A percentile compares a stretch with the other conserved stretches of the same genome.
phyloP scores from a whole-genome alignment of 1,284 basidiomycete species.

The Leccinum angustisporum region DNA sequence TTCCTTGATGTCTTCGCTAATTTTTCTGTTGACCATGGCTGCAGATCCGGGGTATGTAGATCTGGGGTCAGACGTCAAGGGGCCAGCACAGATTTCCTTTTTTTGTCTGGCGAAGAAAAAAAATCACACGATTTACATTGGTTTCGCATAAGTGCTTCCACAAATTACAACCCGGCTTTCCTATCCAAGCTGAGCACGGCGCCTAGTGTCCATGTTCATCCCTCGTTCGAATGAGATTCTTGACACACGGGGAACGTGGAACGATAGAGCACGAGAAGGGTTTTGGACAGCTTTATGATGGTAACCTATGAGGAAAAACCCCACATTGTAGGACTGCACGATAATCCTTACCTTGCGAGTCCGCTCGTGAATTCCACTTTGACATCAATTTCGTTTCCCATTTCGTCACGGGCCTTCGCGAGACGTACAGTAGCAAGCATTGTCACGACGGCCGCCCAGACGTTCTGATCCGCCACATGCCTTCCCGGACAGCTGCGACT shows the following conservation, averaged over 20 bases:
- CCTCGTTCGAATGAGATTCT: conserved; percentile 18
- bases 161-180: not conserved
- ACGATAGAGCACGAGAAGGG: conserved; percentile 27
- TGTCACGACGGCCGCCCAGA: conserved; percentile 28
- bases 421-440: conserved; percentile 27
- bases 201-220: not conserved
- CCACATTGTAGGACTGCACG: not conserved
- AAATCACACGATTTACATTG: too few relatives aligned
- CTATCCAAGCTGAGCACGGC: not conserved
- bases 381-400: conserved; percentile 26
- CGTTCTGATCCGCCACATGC: conserved; percentile 25
- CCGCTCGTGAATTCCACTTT: conserved; percentile 28
- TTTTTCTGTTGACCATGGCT: too few relatives aligned
- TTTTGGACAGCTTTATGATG: conserved; percentile 19
- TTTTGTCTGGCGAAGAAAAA: too few relatives aligned
- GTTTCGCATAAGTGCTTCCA: not conserved
- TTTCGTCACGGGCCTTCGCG: conserved; percentile 18
- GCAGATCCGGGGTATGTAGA: too few relatives aligned
- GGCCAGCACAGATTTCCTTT: too few relatives aligned
- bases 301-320: conserved; percentile 6
- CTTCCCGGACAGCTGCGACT: conserved; percentile 29
- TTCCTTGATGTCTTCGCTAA: too few relatives aligned
- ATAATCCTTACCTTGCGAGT: conserved; percentile 16
- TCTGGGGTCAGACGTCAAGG: too few relatives aligned
- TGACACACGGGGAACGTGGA: conserved; percentile 14